phyloP scores from a whole-genome alignment of 768 basidiomycete genomes.

The Cantharellus cinnabarinus region DNA sequence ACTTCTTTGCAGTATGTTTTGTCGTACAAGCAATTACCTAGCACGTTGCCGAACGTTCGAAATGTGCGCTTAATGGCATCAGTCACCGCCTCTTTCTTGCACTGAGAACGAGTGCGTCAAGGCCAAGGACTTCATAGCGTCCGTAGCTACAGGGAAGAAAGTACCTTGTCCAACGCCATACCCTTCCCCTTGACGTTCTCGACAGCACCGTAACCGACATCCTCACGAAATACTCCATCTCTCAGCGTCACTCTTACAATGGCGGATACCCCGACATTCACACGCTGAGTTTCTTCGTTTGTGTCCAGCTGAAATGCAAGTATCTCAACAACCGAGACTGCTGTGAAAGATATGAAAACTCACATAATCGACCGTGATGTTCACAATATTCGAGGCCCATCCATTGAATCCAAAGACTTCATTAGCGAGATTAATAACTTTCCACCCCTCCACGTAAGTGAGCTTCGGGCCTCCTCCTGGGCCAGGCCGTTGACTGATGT shows the following conservation, averaged over 20 bases:
- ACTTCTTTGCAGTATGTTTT: conserved; percentile 73
- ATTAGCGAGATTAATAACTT: conserved; percentile 91
- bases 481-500: conserved; percentile 70
- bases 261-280: conserved; percentile 59
- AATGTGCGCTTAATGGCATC: conserved; percentile 84
- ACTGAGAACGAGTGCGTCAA: conserved; percentile 28
- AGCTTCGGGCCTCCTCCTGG: conserved; percentile 67
- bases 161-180: conserved; percentile 76
- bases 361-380: conserved; percentile 31
- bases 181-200: conserved; percentile 79
- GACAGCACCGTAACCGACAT: conserved; percentile 73
- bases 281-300: conserved; percentile 43
- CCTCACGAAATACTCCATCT: conserved; percentile 83
- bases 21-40: conserved; percentile 97
- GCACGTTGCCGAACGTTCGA: conserved; percentile 78
- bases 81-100: conserved; percentile 95
- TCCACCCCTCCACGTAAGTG: conserved; percentile 94
- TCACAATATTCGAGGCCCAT: conserved; percentile 70
- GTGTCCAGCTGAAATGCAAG: conserved; percentile 39
- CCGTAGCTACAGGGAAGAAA: conserved; percentile 10
- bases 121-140: not conserved
- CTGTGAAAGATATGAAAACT: not conserved
- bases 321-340: not conserved
- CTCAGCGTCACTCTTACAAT: conserved; percentile 70
- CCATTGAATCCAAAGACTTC: conserved; percentile 98